Percentiles rank a stretch among this genome's conserved stretches.
These are phyloP conservation scores for Coprinopsis marcescibilis DNA, from an alignment of 768 basidiomycete species.

Conservation along the genomic window DNA sequence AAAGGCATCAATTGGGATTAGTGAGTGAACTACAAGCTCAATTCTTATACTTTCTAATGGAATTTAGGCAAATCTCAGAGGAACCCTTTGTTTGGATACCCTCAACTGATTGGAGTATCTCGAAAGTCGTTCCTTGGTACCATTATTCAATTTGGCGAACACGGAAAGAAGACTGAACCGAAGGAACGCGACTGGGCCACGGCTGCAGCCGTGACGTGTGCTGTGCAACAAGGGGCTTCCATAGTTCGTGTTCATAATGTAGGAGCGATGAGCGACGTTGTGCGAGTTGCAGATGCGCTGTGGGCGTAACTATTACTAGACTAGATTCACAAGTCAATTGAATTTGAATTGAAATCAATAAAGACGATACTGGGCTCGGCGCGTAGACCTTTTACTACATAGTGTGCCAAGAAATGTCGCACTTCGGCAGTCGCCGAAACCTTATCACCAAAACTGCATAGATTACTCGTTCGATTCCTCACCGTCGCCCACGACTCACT, in stretches of 20 bases:
- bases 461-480: constrained; percentile 25
- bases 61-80: constrained; percentile 14
- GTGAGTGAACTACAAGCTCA: constrained; percentile 15
- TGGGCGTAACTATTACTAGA: constrained; percentile 26
- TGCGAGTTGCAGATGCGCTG: constrained; percentile 59
- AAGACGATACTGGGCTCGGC: too few relatives aligned
- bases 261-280: constrained; percentile 65
- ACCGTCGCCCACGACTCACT: constrained; percentile 27
- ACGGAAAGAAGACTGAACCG: constrained; percentile 51
- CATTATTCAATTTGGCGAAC: constrained; percentile 46
- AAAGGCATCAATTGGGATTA: constrained; percentile 26
- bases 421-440: constrained; percentile 24
- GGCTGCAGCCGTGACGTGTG: constrained; percentile 66
- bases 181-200: constrained; percentile 76
- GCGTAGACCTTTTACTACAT: background rate
- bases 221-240: constrained; percentile 65
- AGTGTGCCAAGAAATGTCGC: background rate
- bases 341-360: too few relatives aligned
- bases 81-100: constrained; percentile 55
- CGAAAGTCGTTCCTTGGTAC: constrained; percentile 80
- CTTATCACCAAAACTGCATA: constrained; percentile 38
- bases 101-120: constrained; percentile 71
- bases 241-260: constrained; percentile 83
- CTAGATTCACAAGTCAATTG: background rate
- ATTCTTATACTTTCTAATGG: constrained; percentile 3